phyloP scores from a whole-genome alignment of 768 basidiomycete species.

The Dictyophora rubrovolvata region DNA sequence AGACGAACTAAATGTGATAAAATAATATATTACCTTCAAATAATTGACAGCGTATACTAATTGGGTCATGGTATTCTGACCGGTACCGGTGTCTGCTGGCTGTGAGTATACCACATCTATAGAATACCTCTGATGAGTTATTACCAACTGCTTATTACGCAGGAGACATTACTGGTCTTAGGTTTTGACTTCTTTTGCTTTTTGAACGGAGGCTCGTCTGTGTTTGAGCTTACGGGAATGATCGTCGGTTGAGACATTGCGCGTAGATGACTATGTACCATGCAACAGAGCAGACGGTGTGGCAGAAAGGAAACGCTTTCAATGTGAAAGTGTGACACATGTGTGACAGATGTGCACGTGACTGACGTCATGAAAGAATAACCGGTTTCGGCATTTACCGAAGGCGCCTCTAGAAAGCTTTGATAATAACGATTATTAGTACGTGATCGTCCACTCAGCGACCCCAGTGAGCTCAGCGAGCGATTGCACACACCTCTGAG shows the following conservation, averaged over 20 bases:
- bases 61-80: slow-evolving; percentile 77
- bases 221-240: neutral
- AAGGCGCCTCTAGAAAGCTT: no score
- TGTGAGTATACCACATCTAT: slow-evolving; percentile 76
- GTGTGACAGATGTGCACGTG: no score
- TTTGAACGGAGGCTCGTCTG: slow-evolving; percentile 4
- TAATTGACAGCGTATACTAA: slow-evolving; percentile 75
- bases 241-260: neutral
- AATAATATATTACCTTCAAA: slow-evolving; percentile 48
- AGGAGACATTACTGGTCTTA: slow-evolving; percentile 1
- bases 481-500: neutral
- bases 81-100: slow-evolving; percentile 76
- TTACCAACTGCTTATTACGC: neutral
- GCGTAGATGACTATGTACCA: no score
- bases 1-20: slow-evolving; percentile 20
- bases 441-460: no score
- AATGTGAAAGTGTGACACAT: no score
- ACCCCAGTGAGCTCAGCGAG: no score
- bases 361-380: no score
- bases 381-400: no score
- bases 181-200: slow-evolving; percentile 8
- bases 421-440: no score
- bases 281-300: no score
- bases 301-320: no score
- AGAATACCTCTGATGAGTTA: neutral